These are phyloP conservation scores for Zanthoxylum bungeanum DNA, from an alignment of 345 rosid species.

Conservation along the genomic window DNA sequence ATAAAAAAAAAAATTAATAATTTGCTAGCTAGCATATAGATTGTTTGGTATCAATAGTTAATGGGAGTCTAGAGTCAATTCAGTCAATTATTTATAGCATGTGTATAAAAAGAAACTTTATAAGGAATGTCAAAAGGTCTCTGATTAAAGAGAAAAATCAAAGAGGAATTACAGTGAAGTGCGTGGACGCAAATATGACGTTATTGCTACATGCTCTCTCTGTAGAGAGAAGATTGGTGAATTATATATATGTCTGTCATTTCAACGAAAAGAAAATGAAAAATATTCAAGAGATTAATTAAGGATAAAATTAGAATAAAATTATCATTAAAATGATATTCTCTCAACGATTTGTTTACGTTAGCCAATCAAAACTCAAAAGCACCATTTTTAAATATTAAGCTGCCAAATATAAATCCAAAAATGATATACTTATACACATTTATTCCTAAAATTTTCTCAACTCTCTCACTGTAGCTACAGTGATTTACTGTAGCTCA, in stretches of 20 bases:
- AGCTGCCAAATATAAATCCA: not conserved
- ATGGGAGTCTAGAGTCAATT: not conserved
- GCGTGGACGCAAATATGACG: not conserved
- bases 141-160: too few relatives aligned
- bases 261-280: not conserved
- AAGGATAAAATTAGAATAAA: too few relatives aligned
- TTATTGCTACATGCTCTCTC: not conserved
- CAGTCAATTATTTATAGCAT: too few relatives aligned
- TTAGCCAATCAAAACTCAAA: conserved; percentile 13
- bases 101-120: not conserved
- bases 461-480: too few relatives aligned
- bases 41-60: not conserved
- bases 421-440: too few relatives aligned
- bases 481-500: too few relatives aligned
- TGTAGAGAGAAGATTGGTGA: not conserved
- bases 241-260: not conserved
- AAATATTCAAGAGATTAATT: too few relatives aligned
- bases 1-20: too few relatives aligned
- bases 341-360: too few relatives aligned
- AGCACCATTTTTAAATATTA: not conserved
- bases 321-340: too few relatives aligned
- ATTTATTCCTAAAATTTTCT: too few relatives aligned
- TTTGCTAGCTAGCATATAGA: not conserved
- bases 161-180: not conserved
- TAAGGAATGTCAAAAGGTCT: not conserved